phyloP scores from a whole-genome alignment of 2,329 filamentous ascomycete species.

The Colletotrichum theobromicola region DNA sequence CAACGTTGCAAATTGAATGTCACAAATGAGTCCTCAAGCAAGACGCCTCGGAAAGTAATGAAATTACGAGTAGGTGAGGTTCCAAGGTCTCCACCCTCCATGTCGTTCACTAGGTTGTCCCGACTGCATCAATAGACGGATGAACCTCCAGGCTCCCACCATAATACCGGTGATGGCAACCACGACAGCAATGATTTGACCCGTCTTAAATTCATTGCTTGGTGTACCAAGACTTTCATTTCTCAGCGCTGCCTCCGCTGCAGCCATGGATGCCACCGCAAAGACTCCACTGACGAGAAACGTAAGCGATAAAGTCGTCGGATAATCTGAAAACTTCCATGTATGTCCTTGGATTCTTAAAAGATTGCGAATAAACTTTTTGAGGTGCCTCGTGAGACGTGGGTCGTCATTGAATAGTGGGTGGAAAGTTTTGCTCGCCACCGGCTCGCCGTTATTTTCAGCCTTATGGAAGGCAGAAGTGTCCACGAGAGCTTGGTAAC shows the following conservation, averaged over 20 bases:
- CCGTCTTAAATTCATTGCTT: not conserved
- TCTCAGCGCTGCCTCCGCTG: not conserved
- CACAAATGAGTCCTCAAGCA: too few species aligned
- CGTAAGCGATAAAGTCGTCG: not conserved
- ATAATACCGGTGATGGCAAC: not conserved
- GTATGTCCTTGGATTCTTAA: accelerated
- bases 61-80: too few species aligned
- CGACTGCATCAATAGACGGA: not conserved
- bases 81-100: too few species aligned
- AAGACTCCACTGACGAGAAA: not conserved
- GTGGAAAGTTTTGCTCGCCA: accelerated
- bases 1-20: too few species aligned
- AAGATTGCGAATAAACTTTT: accelerated
- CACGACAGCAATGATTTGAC: not conserved
- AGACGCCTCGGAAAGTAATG: too few species aligned
- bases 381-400: not conserved
- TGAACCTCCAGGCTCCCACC: not conserved
- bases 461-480: not conserved
- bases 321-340: not conserved
- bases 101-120: too few species aligned
- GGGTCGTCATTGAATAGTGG: accelerated
- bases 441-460: accelerated
- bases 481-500: not conserved
- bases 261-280: not conserved
- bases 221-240: not conserved